Conservation (phyloP, 2,329 filamentous ascomycete genomes). For the Colletotrichum phormii region DNA sequence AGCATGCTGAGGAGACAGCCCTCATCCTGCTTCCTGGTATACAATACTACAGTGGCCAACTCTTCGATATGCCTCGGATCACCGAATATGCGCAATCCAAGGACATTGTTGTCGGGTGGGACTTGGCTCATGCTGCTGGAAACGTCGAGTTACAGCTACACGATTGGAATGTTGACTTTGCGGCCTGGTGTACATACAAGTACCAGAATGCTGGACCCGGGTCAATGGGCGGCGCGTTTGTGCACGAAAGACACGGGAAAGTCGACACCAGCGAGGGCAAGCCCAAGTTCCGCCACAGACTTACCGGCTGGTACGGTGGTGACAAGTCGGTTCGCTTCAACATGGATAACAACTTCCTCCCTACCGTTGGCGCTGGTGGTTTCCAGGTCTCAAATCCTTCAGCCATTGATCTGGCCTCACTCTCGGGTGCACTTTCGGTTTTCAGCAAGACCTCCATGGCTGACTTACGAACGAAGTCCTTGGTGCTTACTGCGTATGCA, state of each 20-base stretch:
- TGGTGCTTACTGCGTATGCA: conserved; percentile 81
- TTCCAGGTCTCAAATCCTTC: conserved; percentile 83
- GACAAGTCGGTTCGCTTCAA: conserved; percentile 75
- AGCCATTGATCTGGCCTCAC: conserved; percentile 80
- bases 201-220: conserved; percentile 84
- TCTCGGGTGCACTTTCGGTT: conserved; percentile 78
- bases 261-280: conserved; percentile 58
- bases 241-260: conserved; percentile 75
- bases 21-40: conserved; percentile 80
- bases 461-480: conserved; percentile 75
- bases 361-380: conserved; percentile 77
- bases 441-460: conserved; percentile 79
- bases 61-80: conserved; percentile 79
- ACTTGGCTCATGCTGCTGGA: conserved; percentile 80
- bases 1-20: conserved; percentile 74
- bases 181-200: conserved; percentile 87
- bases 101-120: conserved; percentile 79
- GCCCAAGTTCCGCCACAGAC: conserved; percentile 66
- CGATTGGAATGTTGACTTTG: conserved; percentile 86
- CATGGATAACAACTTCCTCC: conserved; percentile 80
- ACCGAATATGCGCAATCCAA: conserved; percentile 76
- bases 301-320: conserved; percentile 83
- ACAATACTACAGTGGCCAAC: conserved; percentile 85
- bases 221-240: conserved; percentile 77
- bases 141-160: conserved; percentile 79